These are phyloP conservation scores for Penicillium angulare DNA, from an alignment of 495 filamentous ascomycete species.

Conservation along the genomic window DNA sequence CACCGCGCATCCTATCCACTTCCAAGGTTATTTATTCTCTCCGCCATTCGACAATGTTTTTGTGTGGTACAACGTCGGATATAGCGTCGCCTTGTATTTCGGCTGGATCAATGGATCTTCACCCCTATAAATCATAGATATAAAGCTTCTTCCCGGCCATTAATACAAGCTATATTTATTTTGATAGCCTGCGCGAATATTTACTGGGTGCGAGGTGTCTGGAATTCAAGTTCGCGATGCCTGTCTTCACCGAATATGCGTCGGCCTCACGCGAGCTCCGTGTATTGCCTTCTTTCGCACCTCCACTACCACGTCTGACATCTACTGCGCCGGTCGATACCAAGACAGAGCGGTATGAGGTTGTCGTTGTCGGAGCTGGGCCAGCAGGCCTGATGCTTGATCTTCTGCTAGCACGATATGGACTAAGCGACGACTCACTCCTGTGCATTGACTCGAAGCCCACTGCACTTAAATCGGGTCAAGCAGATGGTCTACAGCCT, in stretches of 20 bases:
- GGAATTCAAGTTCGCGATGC: slow-evolving; percentile 28
- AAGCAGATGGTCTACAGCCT: slow-evolving; percentile 63
- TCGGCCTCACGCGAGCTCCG: slow-evolving; percentile 38
- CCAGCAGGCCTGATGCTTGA: slow-evolving; percentile 50
- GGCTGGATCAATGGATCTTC: background rate
- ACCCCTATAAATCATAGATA: background rate
- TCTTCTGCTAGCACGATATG: slow-evolving; percentile 48
- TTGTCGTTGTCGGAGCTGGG: slow-evolving; percentile 46
- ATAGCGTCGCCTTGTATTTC: too few relatives aligned
- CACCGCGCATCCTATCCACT: background rate
- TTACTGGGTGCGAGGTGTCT: too few relatives aligned
- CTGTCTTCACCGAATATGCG: slow-evolving; percentile 45
- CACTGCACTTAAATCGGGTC: slow-evolving; percentile 47
- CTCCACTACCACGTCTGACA: slow-evolving; percentile 38
- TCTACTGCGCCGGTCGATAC: slow-evolving; percentile 10
- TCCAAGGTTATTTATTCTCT: too few relatives aligned
- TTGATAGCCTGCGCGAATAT: too few relatives aligned
- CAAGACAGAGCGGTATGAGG: slow-evolving; percentile 38
- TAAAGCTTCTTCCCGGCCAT: background rate
- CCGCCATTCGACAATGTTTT: slow-evolving; percentile 7
- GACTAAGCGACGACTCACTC: slow-evolving; percentile 40
- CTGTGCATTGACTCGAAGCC: slow-evolving; percentile 50
- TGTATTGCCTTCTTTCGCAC: slow-evolving; percentile 41
- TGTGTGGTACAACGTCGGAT: too few relatives aligned
- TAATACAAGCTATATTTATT: background rate